Conservation (phyloP, 805 yeast genomes). For the Yarrowia keelungensis region DNA sequence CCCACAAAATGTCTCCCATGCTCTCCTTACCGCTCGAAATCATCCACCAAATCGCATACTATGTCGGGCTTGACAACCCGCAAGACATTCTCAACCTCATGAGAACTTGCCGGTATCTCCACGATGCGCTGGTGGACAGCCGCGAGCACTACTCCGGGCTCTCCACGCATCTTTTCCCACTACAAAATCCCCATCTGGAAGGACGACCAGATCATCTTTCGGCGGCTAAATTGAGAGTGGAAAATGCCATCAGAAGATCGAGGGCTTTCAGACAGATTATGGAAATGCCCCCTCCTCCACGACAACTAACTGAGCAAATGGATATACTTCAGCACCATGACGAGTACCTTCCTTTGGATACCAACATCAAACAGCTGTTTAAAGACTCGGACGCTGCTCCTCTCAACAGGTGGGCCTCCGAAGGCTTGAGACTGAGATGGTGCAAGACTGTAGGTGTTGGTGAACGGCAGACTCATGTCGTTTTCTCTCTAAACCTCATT, state of each 20-base stretch:
- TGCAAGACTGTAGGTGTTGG: slow-evolving; percentile 17
- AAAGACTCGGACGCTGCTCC: slow-evolving; percentile 26
- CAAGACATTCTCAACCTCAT: slow-evolving; percentile 8
- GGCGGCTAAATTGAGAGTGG: slow-evolving; percentile 1
- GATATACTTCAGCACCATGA: slow-evolving; percentile 10
- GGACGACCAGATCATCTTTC: not conserved
- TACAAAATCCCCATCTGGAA: slow-evolving; percentile 19
- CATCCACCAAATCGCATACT: slow-evolving; percentile 16
- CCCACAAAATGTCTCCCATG: not conserved
- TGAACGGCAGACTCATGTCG: slow-evolving; percentile 13
- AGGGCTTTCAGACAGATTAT: slow-evolving; percentile 1
- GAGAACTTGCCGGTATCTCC: slow-evolving; percentile 8
- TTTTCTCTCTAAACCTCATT: slow-evolving; percentile 1
- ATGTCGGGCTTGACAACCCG: not conserved
- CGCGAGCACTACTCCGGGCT: slow-evolving; percentile 17
- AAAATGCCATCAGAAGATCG: not conserved
- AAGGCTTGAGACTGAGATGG: slow-evolving; percentile 18
- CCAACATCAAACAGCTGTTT: not conserved
- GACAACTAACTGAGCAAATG: not conserved
- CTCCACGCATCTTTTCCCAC: slow-evolving; percentile 11
- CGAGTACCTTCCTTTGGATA: not conserved
- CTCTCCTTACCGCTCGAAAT: slow-evolving; percentile 17
- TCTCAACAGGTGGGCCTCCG: slow-evolving; percentile 15
- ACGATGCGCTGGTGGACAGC: slow-evolving; percentile 13
- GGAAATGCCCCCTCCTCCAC: not conserved